A percentile compares a stretch with the other conserved stretches of the same genome.
Evolutionary conservation across 192 early-diverging fungal genomes (phyloP).

Genomic region (Bifiguratus adelaidae): DNA sequence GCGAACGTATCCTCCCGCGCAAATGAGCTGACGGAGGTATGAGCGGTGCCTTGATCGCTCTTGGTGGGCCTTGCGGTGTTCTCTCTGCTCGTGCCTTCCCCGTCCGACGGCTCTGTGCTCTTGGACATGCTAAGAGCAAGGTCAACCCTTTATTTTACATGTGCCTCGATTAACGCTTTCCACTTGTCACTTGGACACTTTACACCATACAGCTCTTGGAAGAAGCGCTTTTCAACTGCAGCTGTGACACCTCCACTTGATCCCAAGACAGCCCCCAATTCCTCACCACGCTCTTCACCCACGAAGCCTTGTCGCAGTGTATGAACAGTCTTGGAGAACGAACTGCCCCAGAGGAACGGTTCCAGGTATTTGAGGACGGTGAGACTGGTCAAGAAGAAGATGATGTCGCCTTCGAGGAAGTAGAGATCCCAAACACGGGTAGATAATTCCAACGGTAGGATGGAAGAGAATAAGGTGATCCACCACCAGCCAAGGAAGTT

Average conservation of each 20-base stretch:
- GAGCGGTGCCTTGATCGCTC: too few species aligned
- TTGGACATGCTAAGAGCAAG: too few species aligned
- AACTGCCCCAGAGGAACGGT: conserved; percentile 23
- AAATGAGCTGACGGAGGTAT: too few species aligned
- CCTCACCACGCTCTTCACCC: conserved; percentile 22
- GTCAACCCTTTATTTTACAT: too few species aligned
- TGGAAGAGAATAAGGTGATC: conserved; percentile 25
- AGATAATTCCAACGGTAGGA: conserved; percentile 23
- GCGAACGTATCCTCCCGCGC: too few species aligned
- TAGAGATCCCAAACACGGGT: conserved; percentile 26
- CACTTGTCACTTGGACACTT: neutral
- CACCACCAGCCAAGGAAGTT: conserved; percentile 27
- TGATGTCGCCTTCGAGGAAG: conserved; percentile 23
- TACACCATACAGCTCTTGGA: conserved; percentile 7
- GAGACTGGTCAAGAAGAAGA: conserved; percentile 21
- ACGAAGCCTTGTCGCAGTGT: conserved; percentile 23
- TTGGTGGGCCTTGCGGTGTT: too few species aligned
- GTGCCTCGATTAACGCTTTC: neutral
- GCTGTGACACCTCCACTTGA: conserved; percentile 20
- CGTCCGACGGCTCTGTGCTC: too few species aligned
- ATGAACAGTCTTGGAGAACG: conserved; percentile 19
- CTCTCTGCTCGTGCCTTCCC: too few species aligned
- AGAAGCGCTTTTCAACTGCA: conserved; percentile 22
- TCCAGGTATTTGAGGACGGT: conserved; percentile 23
- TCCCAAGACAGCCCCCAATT: conserved; percentile 21